Conservation (phyloP, 2,329 filamentous ascomycete genomes). For the Massarina eburnea region DNA sequence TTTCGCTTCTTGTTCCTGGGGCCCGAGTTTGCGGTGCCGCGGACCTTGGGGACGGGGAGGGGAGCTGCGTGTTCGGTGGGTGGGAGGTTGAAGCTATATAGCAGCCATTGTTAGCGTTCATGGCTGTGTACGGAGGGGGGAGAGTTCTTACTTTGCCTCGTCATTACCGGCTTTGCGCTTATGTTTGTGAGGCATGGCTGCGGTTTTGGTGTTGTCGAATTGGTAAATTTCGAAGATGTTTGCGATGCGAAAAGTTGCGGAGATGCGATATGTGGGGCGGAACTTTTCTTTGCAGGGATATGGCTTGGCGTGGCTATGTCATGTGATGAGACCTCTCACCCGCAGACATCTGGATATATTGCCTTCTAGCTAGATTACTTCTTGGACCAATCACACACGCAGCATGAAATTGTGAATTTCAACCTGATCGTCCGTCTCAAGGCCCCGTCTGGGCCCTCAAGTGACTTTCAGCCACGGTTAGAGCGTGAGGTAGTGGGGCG, state of each 20-base stretch:
- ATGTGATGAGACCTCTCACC: conserved; percentile 2
- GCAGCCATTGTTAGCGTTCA: conserved; percentile 40
- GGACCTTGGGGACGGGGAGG: conserved; percentile 55
- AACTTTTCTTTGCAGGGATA: conserved; percentile 4
- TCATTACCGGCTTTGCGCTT: conserved; percentile 61
- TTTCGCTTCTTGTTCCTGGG: conserved; percentile 41
- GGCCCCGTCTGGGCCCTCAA: no score
- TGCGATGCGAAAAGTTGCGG: conserved; percentile 7
- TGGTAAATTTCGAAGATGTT: conserved; percentile 3
- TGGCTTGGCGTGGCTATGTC: background rate
- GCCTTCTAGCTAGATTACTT: no score
- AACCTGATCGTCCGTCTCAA: background rate
- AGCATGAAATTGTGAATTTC: conserved; percentile 1
- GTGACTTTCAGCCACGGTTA: background rate
- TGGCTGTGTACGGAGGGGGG: conserved; percentile 1
- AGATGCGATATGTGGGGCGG: conserved; percentile 1
- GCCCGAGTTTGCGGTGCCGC: conserved; percentile 38
- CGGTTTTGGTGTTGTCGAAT: conserved; percentile 2
- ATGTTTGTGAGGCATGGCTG: conserved; percentile 82
- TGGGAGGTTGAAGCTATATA: conserved; percentile 62
- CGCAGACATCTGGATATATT: no score
- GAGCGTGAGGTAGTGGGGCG: background rate
- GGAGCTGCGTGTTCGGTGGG: conserved; percentile 62
- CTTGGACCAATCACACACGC: conserved; percentile 1
- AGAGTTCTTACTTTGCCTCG: conserved; percentile 37